Evolutionary conservation across 805 yeast species (phyloP), one percentile per base, ranked within the genome.

Genomic region (Cyberlindnera nakhonratchasimensis): DNA sequence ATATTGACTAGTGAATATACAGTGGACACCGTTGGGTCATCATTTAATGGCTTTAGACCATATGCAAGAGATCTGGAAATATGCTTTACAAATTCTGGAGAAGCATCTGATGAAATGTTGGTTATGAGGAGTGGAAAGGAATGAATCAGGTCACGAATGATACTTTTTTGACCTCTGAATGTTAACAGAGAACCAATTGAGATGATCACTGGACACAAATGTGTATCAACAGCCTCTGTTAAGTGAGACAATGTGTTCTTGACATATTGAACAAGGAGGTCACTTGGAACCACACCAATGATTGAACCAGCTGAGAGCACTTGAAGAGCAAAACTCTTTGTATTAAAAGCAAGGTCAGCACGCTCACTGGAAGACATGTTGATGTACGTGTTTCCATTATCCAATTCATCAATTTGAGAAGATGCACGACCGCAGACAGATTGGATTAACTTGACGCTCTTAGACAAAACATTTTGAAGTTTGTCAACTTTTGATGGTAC

Each of bases 1-100:
- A 85, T 61, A 58, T 93, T 93, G 16, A 86, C 79, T 49, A 91
- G 70, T 0, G 95, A 80, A 63, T 93, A 93, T 39, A 93, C 79
- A 1, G 91, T 76, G 7, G 96, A 82, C 8, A 89, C 86, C 18
- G 85, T 80, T 1, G 86, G 78, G 57, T 89, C 96, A 56, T 88
- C 91, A 16, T 89, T 77, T 40, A 85, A 67, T 8, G 78, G 75
- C 43, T 74, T 76, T 51, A 86, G 68, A 3, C 90, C 88, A 37
- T 74, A 61, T 1, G 90, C 84, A 29, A 89, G 75, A 28, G 77
- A 65, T 40, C 65, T 62, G 1, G 93, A 74, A 2, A 82, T 72
- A 6, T 67, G 64, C 34, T 67, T 59, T 29, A 88, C 81, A 32
- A 75, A 66, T 0, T 58, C 61, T 4, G 67, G 50, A 40, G 84